Evolutionary conservation across 345 rosid species (phyloP), one percentile per base, ranked within the genome.

Genomic region (Eucalyptus erythrocorys): DNA sequence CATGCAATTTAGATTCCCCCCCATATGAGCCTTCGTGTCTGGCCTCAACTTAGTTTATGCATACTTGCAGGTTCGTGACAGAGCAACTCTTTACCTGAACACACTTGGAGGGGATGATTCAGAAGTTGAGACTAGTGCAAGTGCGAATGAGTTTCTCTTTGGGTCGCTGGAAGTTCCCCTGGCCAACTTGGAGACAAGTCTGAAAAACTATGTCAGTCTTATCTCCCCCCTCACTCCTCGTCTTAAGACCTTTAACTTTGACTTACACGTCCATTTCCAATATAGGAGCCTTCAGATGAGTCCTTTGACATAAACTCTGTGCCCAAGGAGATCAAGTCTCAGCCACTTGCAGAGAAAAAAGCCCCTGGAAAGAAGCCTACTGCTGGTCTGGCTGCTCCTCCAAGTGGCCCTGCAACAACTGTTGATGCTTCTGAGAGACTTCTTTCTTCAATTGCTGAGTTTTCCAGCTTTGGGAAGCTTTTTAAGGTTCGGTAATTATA

Each of bases 41-140:
- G 11, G 45, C 55, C 11, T 47, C 8, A 0, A 80, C 89, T 88
- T 34, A 32, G 34, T 88, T 64, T 45, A 47, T 17, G 43, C 81
- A n/a, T 53, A 47, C 27, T 34, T 90, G 49, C 93, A 98, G 99
- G 99, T 98, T 88, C 99, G 99, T 90, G 99, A 98, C 91, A 94
- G 99, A 91, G 99, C 99, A 88, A 98, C 99, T 57, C 94, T 98
- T 51, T 98, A 94, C 94, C 92, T 98, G 87, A 96, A 94, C 89
- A 94, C 95, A 64, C 94, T 98, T 92, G 97, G 95, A 71, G 94
- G 93, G 85, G 96, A 96, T 89, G 97, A 92, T 90, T 86, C 93
- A 88, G 94, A 90, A 82, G 92, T 91, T 89, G 95, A 96, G 92
- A 91, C 96, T 89, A 95, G 93, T 79, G 90, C 93, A 91, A 95